These are phyloP conservation scores for Agaricales sp. DNA, from an alignment of 1,284 basidiomycete genomes.

Conservation along the genomic window DNA sequence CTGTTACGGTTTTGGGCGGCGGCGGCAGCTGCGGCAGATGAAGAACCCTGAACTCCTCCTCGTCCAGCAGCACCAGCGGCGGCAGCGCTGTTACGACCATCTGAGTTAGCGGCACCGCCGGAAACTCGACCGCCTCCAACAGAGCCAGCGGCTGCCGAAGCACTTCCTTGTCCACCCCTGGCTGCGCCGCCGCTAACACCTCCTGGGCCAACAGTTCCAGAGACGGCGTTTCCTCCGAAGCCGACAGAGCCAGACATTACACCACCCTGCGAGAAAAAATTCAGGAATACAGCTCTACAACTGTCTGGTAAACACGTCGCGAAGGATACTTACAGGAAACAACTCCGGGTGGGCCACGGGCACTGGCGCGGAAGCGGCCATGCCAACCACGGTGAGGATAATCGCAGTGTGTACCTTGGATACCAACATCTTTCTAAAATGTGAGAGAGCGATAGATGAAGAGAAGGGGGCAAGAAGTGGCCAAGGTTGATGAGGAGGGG, in stretches of 20 bases:
- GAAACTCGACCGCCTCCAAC: not conserved
- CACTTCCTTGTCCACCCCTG: not conserved
- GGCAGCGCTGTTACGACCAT: not conserved
- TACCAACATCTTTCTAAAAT: not conserved
- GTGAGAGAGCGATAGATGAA: not conserved
- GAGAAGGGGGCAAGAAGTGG: not conserved
- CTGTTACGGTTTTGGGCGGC: not conserved
- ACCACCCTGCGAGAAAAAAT: not conserved
- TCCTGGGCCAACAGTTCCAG: not conserved
- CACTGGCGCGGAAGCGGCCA: not conserved
- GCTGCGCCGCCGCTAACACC: not conserved
- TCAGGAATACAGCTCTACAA: too few relatives aligned
- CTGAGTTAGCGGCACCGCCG: not conserved
- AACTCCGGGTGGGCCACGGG: too few relatives aligned
- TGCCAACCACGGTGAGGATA: not conserved
- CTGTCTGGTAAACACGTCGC: too few relatives aligned
- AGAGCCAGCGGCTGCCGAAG: not conserved
- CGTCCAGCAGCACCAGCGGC: not conserved
- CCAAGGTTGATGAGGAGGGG: too few relatives aligned
- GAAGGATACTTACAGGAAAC: not conserved
- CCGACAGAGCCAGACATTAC: not conserved
- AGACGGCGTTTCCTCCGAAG: not conserved
- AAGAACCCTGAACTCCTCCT: not conserved
- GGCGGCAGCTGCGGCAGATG: not conserved
- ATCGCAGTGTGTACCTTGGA: not conserved